These are phyloP conservation scores for Agaricus sinodeliciosus DNA, from an alignment of 768 basidiomycete genomes.

Conservation along the genomic window DNA sequence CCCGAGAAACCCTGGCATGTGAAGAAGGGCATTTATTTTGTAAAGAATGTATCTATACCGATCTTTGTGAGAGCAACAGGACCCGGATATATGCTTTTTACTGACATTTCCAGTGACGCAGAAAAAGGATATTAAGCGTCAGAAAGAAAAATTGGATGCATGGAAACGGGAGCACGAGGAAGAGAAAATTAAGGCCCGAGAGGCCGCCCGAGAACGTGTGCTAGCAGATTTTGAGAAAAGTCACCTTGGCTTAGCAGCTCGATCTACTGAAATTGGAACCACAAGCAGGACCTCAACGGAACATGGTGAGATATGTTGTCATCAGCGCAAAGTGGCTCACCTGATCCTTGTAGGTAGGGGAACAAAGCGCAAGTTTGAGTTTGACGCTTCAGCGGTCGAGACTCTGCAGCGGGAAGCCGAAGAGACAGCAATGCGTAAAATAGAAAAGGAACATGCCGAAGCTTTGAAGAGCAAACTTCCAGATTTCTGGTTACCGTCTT, in stretches of 20 bases:
- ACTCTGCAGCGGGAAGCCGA: conserved; percentile 75
- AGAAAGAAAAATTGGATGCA: conserved; percentile 71
- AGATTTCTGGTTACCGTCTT: conserved; percentile 94
- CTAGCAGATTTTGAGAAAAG: conserved; percentile 85
- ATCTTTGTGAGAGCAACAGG: conserved; percentile 52
- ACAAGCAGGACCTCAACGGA: conserved; percentile 32
- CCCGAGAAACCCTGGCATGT: conserved; percentile 81
- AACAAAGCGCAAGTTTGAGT: conserved; percentile 81
- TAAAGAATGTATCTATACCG: conserved; percentile 88
- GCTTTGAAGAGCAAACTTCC: conserved; percentile 84
- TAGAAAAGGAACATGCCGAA: conserved; percentile 83
- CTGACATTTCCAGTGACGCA: conserved; percentile 55
- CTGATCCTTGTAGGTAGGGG: conserved; percentile 38
- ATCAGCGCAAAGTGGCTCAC: background rate
- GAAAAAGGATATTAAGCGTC: conserved; percentile 89
- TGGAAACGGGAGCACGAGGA: conserved; percentile 76
- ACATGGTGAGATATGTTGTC: conserved; percentile 20
- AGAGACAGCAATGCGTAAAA: conserved; percentile 75
- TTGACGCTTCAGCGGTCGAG: conserved; percentile 69
- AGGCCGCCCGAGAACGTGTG: conserved; percentile 83
- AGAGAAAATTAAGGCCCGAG: conserved; percentile 61
- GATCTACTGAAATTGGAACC: conserved; percentile 28
- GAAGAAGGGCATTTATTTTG: conserved; percentile 89
- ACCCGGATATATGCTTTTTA: conserved; percentile 1
- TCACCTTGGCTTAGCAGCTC: conserved; percentile 63